Evolutionary conservation across 176 grass and related monocot genomes (phyloP).

Genomic region (Triticum aestivum): DNA sequence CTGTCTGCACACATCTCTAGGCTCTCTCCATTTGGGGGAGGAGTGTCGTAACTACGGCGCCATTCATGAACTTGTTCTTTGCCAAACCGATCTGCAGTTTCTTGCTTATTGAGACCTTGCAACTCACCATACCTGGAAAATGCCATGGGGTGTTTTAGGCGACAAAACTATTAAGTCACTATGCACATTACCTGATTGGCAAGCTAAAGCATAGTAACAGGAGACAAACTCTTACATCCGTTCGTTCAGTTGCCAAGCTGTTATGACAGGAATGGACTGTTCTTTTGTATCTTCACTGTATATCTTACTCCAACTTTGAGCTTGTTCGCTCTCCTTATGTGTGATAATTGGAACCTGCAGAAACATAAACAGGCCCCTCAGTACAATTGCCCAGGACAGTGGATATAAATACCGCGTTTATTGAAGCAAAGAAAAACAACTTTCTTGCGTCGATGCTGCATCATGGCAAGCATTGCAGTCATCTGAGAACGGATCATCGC

Average conservation of each 20-base stretch:
- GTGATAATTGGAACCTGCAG: conserved; percentile 73
- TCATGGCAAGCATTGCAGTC: conserved; percentile 99
- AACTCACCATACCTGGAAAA: conserved; percentile 76
- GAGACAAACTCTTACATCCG: conserved; percentile 42
- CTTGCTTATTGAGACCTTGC: conserved; percentile 98
- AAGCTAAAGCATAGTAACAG: neutral
- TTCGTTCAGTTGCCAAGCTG: conserved; percentile 88
- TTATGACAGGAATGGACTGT: conserved; percentile 81
- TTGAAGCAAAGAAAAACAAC: neutral
- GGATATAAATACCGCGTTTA: neutral
- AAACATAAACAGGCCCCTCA: neutral
- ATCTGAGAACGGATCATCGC: conserved; percentile 85
- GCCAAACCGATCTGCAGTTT: conserved; percentile 85
- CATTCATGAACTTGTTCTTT: conserved; percentile 97
- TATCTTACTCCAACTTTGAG: conserved; percentile 78
- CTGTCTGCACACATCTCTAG: conserved; percentile 94
- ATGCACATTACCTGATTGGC: neutral
- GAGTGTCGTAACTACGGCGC: conserved; percentile 87
- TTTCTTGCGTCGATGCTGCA: conserved; percentile 84
- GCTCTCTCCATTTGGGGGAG: conserved; percentile 90
- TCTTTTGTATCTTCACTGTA: conserved; percentile 85
- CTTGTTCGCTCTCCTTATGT: conserved; percentile 63
- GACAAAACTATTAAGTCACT: neutral
- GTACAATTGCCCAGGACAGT: neutral
- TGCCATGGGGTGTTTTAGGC: neutral